These are phyloP conservation scores for Syzygium oleosum DNA, from an alignment of 345 rosid genomes.

Conservation along the genomic window DNA sequence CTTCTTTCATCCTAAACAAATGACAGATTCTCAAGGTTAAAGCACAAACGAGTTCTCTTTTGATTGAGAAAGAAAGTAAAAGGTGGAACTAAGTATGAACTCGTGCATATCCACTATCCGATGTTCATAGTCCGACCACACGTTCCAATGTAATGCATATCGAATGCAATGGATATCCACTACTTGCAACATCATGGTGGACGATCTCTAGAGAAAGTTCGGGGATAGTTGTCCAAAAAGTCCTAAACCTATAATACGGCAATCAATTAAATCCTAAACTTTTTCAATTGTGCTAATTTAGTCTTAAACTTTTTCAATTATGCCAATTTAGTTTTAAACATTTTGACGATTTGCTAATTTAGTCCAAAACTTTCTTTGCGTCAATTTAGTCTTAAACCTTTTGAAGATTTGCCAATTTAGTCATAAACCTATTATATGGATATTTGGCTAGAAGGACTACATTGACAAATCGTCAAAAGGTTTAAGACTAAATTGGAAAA, in stretches of 20 bases:
- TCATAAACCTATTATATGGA: too few relatives aligned
- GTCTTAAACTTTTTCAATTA: too few relatives aligned
- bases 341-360: too few relatives aligned
- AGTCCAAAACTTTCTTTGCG: background rate
- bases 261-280: too few relatives aligned
- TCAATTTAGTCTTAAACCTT: rapidly evolving
- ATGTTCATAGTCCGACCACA: background rate
- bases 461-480: too few relatives aligned
- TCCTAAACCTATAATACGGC: rapidly evolving
- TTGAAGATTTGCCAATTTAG: background rate
- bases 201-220: background rate
- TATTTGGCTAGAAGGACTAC: too few relatives aligned
- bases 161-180: background rate
- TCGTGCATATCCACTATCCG: background rate
- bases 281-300: too few relatives aligned
- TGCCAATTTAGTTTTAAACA: rapidly evolving
- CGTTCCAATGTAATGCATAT: background rate
- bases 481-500: too few relatives aligned
- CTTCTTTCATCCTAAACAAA: background rate
- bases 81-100: background rate
- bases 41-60: background rate
- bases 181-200: background rate
- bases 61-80: background rate
- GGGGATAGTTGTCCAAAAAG: background rate
- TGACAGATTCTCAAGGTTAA: background rate